A percentile compares a stretch with the other conserved stretches of the same genome.
Conservation (phyloP, 495 filamentous ascomycete species). For the Aspergillus egyptiacus region DNA sequence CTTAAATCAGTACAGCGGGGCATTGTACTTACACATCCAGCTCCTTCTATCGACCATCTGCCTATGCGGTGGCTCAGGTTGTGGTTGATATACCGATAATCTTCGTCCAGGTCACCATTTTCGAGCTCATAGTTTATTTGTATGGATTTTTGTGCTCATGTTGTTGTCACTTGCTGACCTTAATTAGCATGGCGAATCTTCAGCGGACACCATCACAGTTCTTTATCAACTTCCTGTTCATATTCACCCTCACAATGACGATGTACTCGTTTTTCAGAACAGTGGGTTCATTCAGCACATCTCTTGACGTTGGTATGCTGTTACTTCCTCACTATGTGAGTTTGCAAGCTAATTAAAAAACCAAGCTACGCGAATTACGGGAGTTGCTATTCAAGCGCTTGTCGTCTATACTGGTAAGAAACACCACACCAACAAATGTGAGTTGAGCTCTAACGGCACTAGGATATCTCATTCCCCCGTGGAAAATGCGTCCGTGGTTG, state of each 20-base stretch:
- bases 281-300: constrained; percentile 57
- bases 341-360: not conserved
- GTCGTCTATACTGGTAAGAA: constrained; percentile 66
- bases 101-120: constrained; percentile 62
- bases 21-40: constrained; percentile 18
- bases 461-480: constrained; percentile 70
- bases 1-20: not conserved
- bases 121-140: constrained; percentile 75
- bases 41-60: constrained; percentile 77
- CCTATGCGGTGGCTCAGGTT: constrained; percentile 71
- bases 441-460: not conserved
- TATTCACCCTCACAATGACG: constrained; percentile 57
- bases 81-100: constrained; percentile 70
- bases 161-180: constrained; percentile 14
- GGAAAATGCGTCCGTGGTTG: constrained; percentile 75
- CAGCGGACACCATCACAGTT: constrained; percentile 68
- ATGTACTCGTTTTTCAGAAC: constrained; percentile 78
- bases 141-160: constrained; percentile 6
- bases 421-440: not conserved
- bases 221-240: constrained; percentile 68
- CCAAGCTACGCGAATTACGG: constrained; percentile 56
- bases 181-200: constrained; percentile 51
- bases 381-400: constrained; percentile 55
- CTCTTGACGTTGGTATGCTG: constrained; percentile 50
- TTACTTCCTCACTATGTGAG: not conserved